Conservation (phyloP, 768 basidiomycete species). For the Leccinum subgranulosum region DNA sequence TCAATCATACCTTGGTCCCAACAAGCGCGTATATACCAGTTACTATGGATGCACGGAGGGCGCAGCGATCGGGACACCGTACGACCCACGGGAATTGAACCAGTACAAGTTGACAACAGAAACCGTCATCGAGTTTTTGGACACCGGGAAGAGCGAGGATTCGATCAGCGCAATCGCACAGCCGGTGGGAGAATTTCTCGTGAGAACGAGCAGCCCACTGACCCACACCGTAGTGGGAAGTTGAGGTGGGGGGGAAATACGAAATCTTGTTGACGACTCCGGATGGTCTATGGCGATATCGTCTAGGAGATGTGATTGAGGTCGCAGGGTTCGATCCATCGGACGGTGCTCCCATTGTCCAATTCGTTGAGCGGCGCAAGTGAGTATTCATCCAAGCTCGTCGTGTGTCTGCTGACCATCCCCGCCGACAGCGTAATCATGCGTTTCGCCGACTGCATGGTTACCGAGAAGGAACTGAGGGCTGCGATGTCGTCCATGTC, state of each 20-base stretch:
- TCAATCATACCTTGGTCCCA: background rate
- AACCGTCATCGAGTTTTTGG: background rate
- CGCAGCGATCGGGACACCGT: background rate
- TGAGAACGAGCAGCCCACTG: background rate
- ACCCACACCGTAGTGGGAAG: background rate
- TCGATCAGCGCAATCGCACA: background rate
- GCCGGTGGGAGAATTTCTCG: background rate
- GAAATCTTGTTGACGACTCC: background rate
- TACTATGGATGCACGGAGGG: background rate
- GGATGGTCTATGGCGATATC: background rate
- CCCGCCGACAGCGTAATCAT: background rate
- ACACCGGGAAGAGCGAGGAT: background rate
- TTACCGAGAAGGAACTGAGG: background rate
- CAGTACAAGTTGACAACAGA: background rate
- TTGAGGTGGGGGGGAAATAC: background rate
- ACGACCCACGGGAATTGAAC: background rate
- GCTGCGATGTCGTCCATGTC: background rate
- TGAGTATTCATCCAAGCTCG: background rate
- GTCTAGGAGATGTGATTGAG: background rate
- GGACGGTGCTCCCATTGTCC: background rate
- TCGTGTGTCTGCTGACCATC: background rate
- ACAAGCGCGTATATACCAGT: background rate
- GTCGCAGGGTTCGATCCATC: background rate
- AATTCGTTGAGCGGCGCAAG: background rate
- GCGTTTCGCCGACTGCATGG: background rate